Conservation (phyloP, 2,329 filamentous ascomycete genomes). For the Byssothecium circinans region DNA sequence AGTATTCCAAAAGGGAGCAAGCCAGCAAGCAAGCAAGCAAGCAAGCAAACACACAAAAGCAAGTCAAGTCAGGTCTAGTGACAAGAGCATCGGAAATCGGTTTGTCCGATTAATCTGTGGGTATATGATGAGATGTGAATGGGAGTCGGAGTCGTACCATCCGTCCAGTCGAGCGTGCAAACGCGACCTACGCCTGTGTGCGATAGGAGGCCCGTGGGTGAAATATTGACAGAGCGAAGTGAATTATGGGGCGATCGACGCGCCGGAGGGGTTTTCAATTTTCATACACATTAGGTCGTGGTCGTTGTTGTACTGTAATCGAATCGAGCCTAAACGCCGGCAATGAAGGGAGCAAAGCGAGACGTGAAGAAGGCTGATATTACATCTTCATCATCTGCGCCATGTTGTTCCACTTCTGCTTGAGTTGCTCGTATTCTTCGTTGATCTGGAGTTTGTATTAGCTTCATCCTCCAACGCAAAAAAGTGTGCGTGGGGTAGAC, state of each 20-base stretch:
- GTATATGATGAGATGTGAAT: conserved; percentile 28
- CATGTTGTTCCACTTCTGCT: conserved; percentile 53
- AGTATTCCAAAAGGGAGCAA: conserved; percentile 14
- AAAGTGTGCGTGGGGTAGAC: conserved; percentile 33
- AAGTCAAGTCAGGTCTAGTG: background rate
- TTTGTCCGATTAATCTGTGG: conserved; percentile 18
- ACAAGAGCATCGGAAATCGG: conserved; percentile 8
- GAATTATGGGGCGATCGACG: conserved; percentile 31
- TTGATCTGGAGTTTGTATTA: conserved; percentile 45
- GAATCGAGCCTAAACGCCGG: conserved; percentile 24
- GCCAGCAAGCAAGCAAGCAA: too few species aligned
- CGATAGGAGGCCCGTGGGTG: conserved; percentile 3
- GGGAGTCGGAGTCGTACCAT: conserved; percentile 5
- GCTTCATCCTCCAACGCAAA: conserved; percentile 2
- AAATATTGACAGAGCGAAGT: conserved; percentile 38
- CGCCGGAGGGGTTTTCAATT: conserved; percentile 14
- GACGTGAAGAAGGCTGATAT: conserved; percentile 10
- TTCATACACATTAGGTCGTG: conserved; percentile 19
- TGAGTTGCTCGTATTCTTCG: conserved; percentile 51
- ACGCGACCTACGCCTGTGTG: background rate
- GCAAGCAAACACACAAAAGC: conserved; percentile 10
- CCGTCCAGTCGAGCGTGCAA: conserved; percentile 5
- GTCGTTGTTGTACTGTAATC: conserved; percentile 15
- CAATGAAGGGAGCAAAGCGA: conserved; percentile 11
- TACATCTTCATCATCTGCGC: conserved; percentile 48